These are phyloP conservation scores for Mortierella sp. DNA, from an alignment of 371 early-diverging fungal species.

Conservation along the genomic window DNA sequence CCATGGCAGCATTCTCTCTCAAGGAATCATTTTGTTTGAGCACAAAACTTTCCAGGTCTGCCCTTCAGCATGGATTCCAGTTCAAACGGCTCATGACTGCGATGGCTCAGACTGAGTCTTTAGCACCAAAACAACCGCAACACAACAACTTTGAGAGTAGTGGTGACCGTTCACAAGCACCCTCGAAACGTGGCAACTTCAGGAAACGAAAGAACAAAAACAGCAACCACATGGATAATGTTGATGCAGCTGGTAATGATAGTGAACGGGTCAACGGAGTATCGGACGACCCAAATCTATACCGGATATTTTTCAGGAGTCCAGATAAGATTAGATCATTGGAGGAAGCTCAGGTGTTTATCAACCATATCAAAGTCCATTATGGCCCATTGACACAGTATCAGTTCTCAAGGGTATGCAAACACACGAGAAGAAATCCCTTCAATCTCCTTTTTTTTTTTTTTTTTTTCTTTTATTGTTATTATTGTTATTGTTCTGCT, in stretches of 20 bases:
- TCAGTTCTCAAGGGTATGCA: constrained; percentile 49
- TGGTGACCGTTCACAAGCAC: background rate
- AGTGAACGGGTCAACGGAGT: background rate
- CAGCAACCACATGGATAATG: background rate
- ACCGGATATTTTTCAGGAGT: constrained; percentile 41
- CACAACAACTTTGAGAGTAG: background rate
- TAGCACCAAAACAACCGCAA: background rate
- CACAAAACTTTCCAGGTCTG: background rate
- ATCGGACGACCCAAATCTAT: constrained; percentile 26
- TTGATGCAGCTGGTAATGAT: background rate
- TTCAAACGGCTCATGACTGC: constrained; percentile 3
- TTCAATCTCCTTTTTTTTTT: background rate
- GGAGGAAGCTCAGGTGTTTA: constrained; percentile 55
- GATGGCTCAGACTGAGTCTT: background rate
- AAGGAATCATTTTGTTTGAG: background rate
- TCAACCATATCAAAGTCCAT: constrained; percentile 40
- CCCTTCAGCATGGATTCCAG: constrained; percentile 1
- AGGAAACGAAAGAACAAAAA: background rate
- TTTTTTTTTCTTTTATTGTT: background rate
- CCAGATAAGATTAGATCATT: constrained; percentile 50
- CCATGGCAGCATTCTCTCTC: background rate
- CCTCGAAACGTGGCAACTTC: background rate
- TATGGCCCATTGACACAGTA: constrained; percentile 54
- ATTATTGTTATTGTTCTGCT: background rate
- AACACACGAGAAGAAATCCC: too few species aligned